Conservation (phyloP, 2,329 filamentous ascomycete species). For the Chaetothyriales sp. region DNA sequence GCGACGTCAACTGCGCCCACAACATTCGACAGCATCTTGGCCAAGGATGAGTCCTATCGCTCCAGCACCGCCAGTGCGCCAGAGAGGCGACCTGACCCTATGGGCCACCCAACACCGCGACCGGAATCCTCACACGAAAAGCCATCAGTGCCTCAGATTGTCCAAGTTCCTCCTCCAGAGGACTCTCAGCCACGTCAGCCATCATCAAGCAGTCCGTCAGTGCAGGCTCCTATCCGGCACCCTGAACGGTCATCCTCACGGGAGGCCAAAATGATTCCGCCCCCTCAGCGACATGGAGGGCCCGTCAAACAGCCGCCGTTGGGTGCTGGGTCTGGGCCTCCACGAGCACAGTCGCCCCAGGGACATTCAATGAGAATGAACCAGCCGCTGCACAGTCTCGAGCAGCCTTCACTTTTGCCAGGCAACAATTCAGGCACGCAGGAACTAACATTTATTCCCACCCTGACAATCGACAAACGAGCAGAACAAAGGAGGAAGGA, state of each 20-base stretch:
- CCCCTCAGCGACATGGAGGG: slow-evolving; percentile 33
- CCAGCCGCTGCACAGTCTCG: slow-evolving; percentile 33
- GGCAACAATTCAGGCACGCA: slow-evolving; percentile 60
- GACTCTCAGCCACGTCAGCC: slow-evolving; percentile 10
- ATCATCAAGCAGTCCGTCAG: slow-evolving; percentile 9
- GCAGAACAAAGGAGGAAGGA: slow-evolving; percentile 64
- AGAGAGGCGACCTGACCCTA: slow-evolving; percentile 37
- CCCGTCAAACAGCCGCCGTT: slow-evolving; percentile 11
- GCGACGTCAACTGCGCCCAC: slow-evolving; percentile 8
- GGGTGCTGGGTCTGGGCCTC: slow-evolving; percentile 6
- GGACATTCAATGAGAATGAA: slow-evolving; percentile 17
- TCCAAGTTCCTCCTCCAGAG: slow-evolving; percentile 20
- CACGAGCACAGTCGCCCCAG: slow-evolving; percentile 13
- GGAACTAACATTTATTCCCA: slow-evolving; percentile 65
- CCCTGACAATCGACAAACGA: slow-evolving; percentile 57
- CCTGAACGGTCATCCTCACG: slow-evolving; percentile 39
- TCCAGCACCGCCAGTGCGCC: slow-evolving; percentile 24
- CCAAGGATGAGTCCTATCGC: slow-evolving; percentile 17
- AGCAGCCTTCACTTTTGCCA: slow-evolving; percentile 56
- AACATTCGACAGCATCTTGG: slow-evolving; percentile 19
- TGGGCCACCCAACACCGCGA: slow-evolving; percentile 40
- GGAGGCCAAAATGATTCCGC: slow-evolving; percentile 18
- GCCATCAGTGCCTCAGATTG: slow-evolving; percentile 38
- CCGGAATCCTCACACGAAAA: slow-evolving; percentile 38
- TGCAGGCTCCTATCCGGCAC: slow-evolving; percentile 20